Percentiles rank a stretch among this genome's conserved stretches.
phyloP scores from a whole-genome alignment of 2,329 filamentous ascomycete species.

The Thermoascus crustaceus region DNA sequence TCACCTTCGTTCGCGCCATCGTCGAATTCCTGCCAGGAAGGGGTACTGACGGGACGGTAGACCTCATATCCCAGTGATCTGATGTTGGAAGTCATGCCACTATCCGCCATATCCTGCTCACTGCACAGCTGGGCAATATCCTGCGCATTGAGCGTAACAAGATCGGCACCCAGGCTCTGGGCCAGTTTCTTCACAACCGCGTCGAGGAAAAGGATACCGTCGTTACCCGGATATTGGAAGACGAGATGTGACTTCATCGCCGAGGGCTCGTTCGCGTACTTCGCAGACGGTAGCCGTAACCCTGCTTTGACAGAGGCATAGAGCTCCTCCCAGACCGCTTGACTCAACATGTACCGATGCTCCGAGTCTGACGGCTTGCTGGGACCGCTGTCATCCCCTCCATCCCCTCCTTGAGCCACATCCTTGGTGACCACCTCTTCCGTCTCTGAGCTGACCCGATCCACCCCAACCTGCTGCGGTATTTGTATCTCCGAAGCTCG shows the following conservation, averaged over 20 bases:
- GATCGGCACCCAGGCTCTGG: conserved; percentile 41
- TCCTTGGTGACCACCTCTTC: conserved; percentile 9
- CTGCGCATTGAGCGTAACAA: conserved; percentile 38
- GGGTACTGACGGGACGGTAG: conserved; percentile 30
- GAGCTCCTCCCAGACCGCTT: conserved; percentile 42
- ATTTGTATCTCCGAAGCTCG: conserved; percentile 8
- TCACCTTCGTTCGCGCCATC: conserved; percentile 41
- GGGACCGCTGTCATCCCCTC: conserved; percentile 14
- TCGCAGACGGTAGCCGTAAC: conserved; percentile 34
- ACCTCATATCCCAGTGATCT: conserved; percentile 48
- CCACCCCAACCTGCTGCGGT: conserved; percentile 20
- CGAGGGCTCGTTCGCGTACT: conserved; percentile 39
- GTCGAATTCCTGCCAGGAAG: conserved; percentile 29
- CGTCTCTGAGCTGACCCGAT: conserved; percentile 12
- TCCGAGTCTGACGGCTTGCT: conserved; percentile 12
- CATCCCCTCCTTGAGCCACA: conserved; percentile 18
- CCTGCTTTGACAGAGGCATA: conserved; percentile 44
- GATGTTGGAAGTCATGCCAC: conserved; percentile 26
- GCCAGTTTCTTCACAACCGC: conserved; percentile 57
- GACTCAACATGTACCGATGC: conserved; percentile 32
- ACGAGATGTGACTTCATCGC: conserved; percentile 49
- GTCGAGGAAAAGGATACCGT: conserved; percentile 49
- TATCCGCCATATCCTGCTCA: conserved; percentile 33
- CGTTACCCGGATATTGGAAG: conserved; percentile 51
- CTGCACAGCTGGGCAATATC: conserved; percentile 38